Percentiles rank a stretch among this genome's conserved stretches.
Conservation (phyloP, 371 early-diverging fungal species). For the Mucor velutinosus region DNA sequence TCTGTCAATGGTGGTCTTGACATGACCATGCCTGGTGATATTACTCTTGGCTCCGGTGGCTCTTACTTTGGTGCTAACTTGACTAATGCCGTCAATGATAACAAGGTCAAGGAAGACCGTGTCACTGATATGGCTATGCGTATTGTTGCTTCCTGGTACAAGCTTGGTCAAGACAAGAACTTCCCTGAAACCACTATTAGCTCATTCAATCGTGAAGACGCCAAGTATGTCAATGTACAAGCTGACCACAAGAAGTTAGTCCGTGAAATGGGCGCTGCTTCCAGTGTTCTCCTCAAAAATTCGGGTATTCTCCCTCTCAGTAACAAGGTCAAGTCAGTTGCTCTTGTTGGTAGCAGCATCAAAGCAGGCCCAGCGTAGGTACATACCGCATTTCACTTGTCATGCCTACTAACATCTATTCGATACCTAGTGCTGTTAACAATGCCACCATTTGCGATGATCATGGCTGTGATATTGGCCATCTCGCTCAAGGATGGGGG, state of each 20-base stretch:
- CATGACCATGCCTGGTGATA: slow-evolving; percentile 62
- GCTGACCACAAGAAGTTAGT: slow-evolving; percentile 37
- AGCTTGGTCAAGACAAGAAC: slow-evolving; percentile 40
- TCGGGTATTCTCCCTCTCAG: slow-evolving; percentile 38
- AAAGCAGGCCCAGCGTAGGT: slow-evolving; percentile 29
- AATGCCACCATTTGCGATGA: slow-evolving; percentile 29
- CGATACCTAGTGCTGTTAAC: background rate
- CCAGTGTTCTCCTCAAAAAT: slow-evolving; percentile 53
- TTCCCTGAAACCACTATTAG: slow-evolving; percentile 47
- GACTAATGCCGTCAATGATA: slow-evolving; percentile 29
- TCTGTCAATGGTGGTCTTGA: slow-evolving; percentile 57
- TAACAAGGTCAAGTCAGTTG: slow-evolving; percentile 29
- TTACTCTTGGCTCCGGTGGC: slow-evolving; percentile 20
- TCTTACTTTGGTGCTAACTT: slow-evolving; percentile 43
- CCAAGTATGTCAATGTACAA: slow-evolving; percentile 43
- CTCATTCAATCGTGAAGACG: slow-evolving; percentile 19
- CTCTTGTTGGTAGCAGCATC: slow-evolving; percentile 59
- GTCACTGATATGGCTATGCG: slow-evolving; percentile 62
- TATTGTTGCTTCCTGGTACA: slow-evolving; percentile 58
- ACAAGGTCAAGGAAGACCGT: slow-evolving; percentile 32
- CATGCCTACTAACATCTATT: background rate
- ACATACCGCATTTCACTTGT: too few species aligned
- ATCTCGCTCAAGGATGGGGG: slow-evolving; percentile 69
- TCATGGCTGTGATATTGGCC: slow-evolving; percentile 43
- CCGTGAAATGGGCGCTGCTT: slow-evolving; percentile 53